Conservation (phyloP, 225 moss, liverwort and hornwort species). For the Bryoerythrophyllum caledonicum region DNA sequence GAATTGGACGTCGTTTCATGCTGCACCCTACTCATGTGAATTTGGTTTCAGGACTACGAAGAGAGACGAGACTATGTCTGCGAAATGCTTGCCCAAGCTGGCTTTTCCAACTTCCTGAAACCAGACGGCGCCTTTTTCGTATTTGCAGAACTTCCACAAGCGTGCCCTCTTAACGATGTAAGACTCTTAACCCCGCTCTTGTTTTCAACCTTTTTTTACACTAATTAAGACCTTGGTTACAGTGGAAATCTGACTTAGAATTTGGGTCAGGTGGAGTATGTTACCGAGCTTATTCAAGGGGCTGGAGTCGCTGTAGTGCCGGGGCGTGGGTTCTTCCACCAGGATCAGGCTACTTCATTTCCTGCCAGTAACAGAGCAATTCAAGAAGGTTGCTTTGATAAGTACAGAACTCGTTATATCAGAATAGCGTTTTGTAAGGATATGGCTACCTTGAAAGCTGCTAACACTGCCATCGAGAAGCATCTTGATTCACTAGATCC, state of each 20-base stretch:
- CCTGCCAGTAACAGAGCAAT: background rate
- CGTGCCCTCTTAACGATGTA: slow-evolving; percentile 62
- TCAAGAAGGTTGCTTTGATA: background rate
- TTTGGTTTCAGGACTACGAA: slow-evolving; percentile 61
- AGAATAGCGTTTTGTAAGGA: slow-evolving; percentile 89
- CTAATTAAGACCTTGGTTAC: too few species aligned
- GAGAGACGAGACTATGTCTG: slow-evolving; percentile 70
- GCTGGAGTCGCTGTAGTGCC: slow-evolving; percentile 80
- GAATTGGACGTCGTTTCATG: too few species aligned
- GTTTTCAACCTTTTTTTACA: too few species aligned
- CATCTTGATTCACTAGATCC: slow-evolving; percentile 19
- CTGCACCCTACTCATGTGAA: background rate
- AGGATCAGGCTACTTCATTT: background rate
- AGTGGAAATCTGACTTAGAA: background rate
- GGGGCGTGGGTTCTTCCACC: slow-evolving; percentile 76
- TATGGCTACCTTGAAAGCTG: slow-evolving; percentile 64
- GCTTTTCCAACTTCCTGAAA: slow-evolving; percentile 64
- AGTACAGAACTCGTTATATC: slow-evolving; percentile 49
- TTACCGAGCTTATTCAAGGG: slow-evolving; percentile 55
- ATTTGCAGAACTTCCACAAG: slow-evolving; percentile 72
- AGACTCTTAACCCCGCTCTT: slow-evolving; percentile 16
- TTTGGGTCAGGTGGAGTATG: slow-evolving; percentile 70
- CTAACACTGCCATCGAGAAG: slow-evolving; percentile 47
- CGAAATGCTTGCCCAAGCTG: slow-evolving; percentile 63
- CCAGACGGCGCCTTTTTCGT: slow-evolving; percentile 87